phyloP scores from a whole-genome alignment of 2,329 filamentous ascomycete species.

The Aureobasidium sp. region DNA sequence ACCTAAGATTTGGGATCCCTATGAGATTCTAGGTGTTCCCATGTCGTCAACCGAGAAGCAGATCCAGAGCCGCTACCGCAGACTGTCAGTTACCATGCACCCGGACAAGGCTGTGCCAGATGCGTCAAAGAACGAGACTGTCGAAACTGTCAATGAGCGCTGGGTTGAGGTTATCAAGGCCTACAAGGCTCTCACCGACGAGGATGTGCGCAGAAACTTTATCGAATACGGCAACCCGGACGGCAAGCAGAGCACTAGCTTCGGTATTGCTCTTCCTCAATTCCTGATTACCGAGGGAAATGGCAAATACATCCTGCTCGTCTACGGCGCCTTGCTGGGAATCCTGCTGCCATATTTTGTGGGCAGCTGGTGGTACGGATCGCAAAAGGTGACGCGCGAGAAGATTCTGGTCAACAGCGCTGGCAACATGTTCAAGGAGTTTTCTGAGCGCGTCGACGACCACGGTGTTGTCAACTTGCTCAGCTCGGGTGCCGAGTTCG shows the following conservation, averaged over 20 bases:
- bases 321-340: conserved; percentile 83
- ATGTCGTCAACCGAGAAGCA: conserved; percentile 81
- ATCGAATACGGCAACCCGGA: conserved; percentile 94
- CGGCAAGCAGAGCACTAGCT: conserved; percentile 96
- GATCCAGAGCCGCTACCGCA: conserved; percentile 88
- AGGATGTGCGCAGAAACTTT: conserved; percentile 95
- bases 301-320: conserved; percentile 86
- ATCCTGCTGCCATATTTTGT: conserved; percentile 88
- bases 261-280: conserved; percentile 90
- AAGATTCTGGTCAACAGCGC: conserved; percentile 88
- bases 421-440: conserved; percentile 90
- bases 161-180: conserved; percentile 97
- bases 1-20: conserved; percentile 89
- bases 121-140: conserved; percentile 77
- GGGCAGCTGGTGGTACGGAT: conserved; percentile 98
- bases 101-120: conserved; percentile 89
- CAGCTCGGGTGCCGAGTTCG: conserved; percentile 81
- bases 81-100: conserved; percentile 77
- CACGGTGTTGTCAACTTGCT: conserved; percentile 73
- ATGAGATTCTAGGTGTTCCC: conserved; percentile 82
- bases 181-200: conserved; percentile 95
- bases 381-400: conserved; percentile 86
- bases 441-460: conserved; percentile 74
- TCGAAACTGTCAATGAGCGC: conserved; percentile 73
- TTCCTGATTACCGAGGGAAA: conserved; percentile 90